phyloP scores from a whole-genome alignment of 371 early-diverging fungal genomes.

The Parasitella parasitica region DNA sequence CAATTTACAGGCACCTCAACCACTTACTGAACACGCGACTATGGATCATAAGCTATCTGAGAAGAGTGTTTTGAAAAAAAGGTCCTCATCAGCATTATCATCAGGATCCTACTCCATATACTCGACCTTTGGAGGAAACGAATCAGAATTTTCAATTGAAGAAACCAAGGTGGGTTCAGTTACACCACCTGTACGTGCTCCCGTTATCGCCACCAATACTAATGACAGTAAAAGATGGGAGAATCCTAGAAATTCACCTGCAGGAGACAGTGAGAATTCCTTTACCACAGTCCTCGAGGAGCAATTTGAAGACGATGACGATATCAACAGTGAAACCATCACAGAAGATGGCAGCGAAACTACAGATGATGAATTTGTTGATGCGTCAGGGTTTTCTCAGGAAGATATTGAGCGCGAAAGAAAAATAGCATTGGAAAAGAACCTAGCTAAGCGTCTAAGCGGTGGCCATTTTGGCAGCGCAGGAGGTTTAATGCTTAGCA shows the following conservation, averaged over 20 bases:
- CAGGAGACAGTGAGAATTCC: conserved; percentile 12
- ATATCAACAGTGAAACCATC: conserved; percentile 9
- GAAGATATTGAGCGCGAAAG: conserved; percentile 20
- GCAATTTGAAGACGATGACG: conserved; percentile 13
- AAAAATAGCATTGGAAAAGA: background rate
- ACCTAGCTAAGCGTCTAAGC: conserved; percentile 43
- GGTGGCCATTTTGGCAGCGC: conserved; percentile 54
- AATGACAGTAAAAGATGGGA: background rate
- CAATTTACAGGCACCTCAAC: background rate
- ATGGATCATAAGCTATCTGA: background rate
- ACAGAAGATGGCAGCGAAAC: conserved; percentile 3
- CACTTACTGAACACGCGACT: background rate
- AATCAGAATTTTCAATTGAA: conserved; percentile 14
- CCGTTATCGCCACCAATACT: background rate
- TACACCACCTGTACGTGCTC: background rate
- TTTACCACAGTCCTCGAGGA: conserved; percentile 10
- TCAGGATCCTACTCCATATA: conserved; percentile 25
- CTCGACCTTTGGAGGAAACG: conserved; percentile 23
- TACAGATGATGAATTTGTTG: conserved; percentile 26
- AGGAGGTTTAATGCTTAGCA: conserved; percentile 45
- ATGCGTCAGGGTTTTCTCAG: conserved; percentile 18
- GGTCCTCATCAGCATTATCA: background rate
- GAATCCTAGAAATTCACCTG: background rate
- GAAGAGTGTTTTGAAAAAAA: background rate
- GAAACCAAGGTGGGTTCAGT: background rate